Base-by-base conservation (phyloP, 768 basidiomycete species). In the Tulasnella sp. region DNA sequence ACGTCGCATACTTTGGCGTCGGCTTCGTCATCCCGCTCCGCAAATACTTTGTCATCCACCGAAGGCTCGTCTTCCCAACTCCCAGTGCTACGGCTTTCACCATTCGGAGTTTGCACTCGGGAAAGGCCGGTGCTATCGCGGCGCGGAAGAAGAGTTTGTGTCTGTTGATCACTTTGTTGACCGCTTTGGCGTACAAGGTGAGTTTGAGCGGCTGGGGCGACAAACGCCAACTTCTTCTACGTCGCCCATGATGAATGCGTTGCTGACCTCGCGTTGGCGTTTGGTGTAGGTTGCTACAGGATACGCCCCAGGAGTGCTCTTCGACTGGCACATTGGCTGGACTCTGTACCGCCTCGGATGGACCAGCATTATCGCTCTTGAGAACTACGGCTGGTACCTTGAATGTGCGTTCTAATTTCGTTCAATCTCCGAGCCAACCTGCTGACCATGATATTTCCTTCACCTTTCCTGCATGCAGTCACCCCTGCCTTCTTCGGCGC, bases 251-350 rank as follows among this genome's bases (percentile, higher is more conserved):
- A n/a, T n/a, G n/a, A 49, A 22, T 14, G 19, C 39, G 45, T 49
- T 49, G 19, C 67, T 67, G 67, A 49, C n/a, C n/a, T n/a, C n/a
- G n/a, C n/a, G n/a, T 42, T 31, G 29, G 36, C 67, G 25, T 38
- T 34, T 3, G 67, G 17, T 67, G 6, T 70, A 70, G 68, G 87
- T 89, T n/a, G 80, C 87, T 78, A 85, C 86, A 72, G 86, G 86
- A 54, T 89, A 90, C 81, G 87, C 87, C 22, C 89, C 89, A 36
- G 89, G 89, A 19, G 79, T 90, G 40, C 84, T 88, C 79, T 89
- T 85, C 79, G 89, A 90, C 79, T 90, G 88, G 89, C 89, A 90
- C 78, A 85, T 89, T 72, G 89, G 88, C 75, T 90, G 88, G 87
- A 87, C 87, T 40, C 54, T 89, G 29, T 89, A 85, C 81, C 84